Percentiles rank a stretch among this genome's conserved stretches.
These are phyloP conservation scores for Phtheirospermum japonicum DNA, from an alignment of 257 asterid genomes.

Conservation along the genomic window DNA sequence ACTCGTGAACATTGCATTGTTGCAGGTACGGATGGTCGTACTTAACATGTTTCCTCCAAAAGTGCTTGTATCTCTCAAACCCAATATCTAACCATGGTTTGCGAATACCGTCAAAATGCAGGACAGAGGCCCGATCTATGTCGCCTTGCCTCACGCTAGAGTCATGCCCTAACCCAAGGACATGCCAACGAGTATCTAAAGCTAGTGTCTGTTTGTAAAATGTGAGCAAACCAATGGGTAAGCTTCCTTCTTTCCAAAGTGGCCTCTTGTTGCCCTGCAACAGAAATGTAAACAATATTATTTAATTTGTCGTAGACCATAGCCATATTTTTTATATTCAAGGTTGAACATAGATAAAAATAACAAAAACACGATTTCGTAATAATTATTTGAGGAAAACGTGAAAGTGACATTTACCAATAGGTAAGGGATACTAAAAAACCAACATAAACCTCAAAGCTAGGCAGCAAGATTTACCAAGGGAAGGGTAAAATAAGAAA, in stretches of 20 bases:
- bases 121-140: conserved; percentile 61
- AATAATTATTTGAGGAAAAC: too few species aligned
- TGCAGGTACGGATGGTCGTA: conserved; percentile 71
- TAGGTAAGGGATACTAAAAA: too few species aligned
- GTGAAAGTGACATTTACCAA: too few species aligned
- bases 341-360: background rate
- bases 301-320: background rate
- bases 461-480: background rate
- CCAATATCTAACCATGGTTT: conserved; percentile 96
- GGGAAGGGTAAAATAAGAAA: too few species aligned
- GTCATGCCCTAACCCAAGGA: conserved; percentile 76
- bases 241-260: conserved; percentile 68
- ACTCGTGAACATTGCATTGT: conserved; percentile 75
- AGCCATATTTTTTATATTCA: too few species aligned
- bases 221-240: conserved; percentile 87
- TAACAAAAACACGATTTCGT: background rate
- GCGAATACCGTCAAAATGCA: conserved; percentile 79
- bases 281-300: conserved; percentile 17
- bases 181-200: conserved; percentile 72
- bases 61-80: conserved; percentile 58
- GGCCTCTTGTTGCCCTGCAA: conserved; percentile 60
- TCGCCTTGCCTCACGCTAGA: conserved; percentile 44
- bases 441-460: background rate
- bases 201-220: conserved; percentile 58
- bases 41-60: conserved; percentile 66